These are phyloP conservation scores for Mariannaea sp. DNA, from an alignment of 2,329 filamentous ascomycete species.

Conservation along the genomic window DNA sequence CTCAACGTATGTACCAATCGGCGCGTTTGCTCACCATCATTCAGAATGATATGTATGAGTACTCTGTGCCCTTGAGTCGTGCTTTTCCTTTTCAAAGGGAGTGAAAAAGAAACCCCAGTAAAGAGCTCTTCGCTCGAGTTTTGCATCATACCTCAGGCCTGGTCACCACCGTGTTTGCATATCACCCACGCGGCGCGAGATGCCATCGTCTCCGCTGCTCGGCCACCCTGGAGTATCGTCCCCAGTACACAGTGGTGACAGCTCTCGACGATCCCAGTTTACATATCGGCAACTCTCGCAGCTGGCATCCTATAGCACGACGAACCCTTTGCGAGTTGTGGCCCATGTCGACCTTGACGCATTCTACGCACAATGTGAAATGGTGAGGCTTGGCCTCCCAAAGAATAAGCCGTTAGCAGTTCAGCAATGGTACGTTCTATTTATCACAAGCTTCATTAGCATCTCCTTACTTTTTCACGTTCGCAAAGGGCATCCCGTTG, in stretches of 20 bases:
- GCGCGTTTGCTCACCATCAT: neutral
- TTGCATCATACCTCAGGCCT: too few species aligned
- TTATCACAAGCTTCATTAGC: neutral
- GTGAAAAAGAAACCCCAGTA: neutral
- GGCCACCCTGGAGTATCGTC: slow-evolving; percentile 33
- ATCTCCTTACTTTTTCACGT: neutral
- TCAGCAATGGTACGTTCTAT: slow-evolving; percentile 74
- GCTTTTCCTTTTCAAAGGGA: neutral
- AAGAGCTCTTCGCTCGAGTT: too few species aligned
- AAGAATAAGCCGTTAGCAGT: slow-evolving; percentile 85
- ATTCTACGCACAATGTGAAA: slow-evolving; percentile 97
- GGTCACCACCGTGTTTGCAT: too few species aligned
- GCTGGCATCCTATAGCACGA: slow-evolving; percentile 70
- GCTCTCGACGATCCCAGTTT: slow-evolving; percentile 67
- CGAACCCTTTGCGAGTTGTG: slow-evolving; percentile 81
- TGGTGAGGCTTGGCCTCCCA: slow-evolving; percentile 76
- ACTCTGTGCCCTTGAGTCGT: neutral
- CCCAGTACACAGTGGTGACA: slow-evolving; percentile 29
- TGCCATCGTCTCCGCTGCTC: slow-evolving; percentile 32
- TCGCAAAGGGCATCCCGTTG: too few species aligned
- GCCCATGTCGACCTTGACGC: slow-evolving; percentile 95
- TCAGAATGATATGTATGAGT: neutral
- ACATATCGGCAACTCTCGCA: slow-evolving; percentile 83
- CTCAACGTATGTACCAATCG: neutral
- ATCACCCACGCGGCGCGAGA: slow-evolving; percentile 13